A percentile compares a stretch with the other conserved stretches of the same genome.
phyloP scores from a whole-genome alignment of 805 yeast genomes.

The Kazachstania psychrophila region DNA sequence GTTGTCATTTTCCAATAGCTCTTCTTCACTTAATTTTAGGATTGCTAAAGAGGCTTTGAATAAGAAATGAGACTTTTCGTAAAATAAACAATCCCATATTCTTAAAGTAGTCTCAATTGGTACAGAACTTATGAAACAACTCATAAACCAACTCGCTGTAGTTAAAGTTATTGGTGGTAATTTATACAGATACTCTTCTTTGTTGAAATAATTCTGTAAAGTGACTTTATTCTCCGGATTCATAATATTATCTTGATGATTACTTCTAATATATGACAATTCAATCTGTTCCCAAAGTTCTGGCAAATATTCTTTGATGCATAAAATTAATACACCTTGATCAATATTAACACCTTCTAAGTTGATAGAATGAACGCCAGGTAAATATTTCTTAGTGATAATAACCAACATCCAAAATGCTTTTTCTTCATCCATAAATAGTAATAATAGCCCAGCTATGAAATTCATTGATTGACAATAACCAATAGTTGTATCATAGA shows the following conservation, averaged over 20 bases:
- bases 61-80: conserved; percentile 79
- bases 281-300: conserved; percentile 57
- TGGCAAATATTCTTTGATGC: conserved; percentile 76
- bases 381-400: conserved; percentile 72
- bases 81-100: conserved; percentile 91
- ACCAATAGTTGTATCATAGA: conserved; percentile 80
- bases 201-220: conserved; percentile 2
- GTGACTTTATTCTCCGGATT: neutral
- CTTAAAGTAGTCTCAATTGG: conserved; percentile 84
- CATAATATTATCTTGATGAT: conserved; percentile 1
- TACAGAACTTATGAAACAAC: conserved; percentile 77
- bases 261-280: conserved; percentile 10
- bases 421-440: conserved; percentile 82
- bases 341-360: conserved; percentile 91
- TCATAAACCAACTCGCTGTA: conserved; percentile 98
- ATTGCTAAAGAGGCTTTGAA: conserved; percentile 77
- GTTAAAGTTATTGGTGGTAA: conserved; percentile 87
- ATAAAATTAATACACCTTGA: conserved; percentile 86
- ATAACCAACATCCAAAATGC: conserved; percentile 95
- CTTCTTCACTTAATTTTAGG: conserved; percentile 64
- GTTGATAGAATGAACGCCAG: conserved; percentile 82
- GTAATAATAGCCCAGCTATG: conserved; percentile 72
- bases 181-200: conserved; percentile 48
- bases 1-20: conserved; percentile 30
- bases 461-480: conserved; percentile 94